Percentiles rank a stretch among this genome's conserved stretches.
Evolutionary conservation across 768 basidiomycete species (phyloP).

Genomic region (Termitomyces sp.): DNA sequence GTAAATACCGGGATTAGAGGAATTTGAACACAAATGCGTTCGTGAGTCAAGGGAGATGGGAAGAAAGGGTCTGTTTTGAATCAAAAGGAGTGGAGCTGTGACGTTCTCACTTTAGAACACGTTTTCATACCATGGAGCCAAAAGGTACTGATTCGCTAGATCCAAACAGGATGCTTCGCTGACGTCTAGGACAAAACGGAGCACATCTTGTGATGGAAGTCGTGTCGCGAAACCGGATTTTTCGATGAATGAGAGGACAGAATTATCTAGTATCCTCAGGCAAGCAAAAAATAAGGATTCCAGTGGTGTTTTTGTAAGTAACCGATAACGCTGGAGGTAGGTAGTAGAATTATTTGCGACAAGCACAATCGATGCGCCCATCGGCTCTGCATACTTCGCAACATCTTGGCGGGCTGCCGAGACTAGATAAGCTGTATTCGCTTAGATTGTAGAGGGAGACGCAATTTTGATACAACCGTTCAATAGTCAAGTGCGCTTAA

Average conservation of each 20-base stretch:
- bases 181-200: neutral
- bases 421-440: neutral
- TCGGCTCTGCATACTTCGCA: neutral
- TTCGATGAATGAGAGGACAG: neutral
- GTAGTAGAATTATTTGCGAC: too few species aligned
- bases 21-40: neutral
- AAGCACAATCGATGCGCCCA: neutral
- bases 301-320: neutral
- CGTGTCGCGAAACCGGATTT: neutral
- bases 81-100: neutral
- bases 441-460: neutral
- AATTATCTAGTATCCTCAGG: neutral
- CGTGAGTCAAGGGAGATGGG: neutral
- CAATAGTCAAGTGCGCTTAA: neutral
- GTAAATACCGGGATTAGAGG: neutral
- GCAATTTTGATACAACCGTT: neutral
- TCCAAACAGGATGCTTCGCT: neutral
- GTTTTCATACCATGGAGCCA: too few species aligned
- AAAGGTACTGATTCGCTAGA: neutral
- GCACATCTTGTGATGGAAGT: neutral
- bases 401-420: neutral
- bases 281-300: neutral
- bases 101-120: too few species aligned
- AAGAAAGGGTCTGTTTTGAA: neutral
- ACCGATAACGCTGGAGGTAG: neutral